Conservation (phyloP, 2,329 filamentous ascomycete species). For the Graphilbum sp. region DNA sequence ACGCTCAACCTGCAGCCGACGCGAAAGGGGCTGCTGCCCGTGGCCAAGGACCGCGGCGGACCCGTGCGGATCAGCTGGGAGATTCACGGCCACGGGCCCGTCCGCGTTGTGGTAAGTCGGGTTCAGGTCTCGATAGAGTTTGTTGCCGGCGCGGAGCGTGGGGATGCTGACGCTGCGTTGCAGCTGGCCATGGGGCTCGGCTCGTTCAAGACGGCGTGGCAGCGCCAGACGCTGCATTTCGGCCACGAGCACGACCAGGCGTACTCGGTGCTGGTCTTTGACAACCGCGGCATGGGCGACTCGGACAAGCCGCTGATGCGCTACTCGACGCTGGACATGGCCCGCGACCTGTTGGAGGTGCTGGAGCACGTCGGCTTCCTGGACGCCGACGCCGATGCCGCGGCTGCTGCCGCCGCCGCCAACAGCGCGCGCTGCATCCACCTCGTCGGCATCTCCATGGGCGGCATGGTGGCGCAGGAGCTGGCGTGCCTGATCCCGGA, state of each 20-base stretch:
- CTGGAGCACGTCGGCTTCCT: slow-evolving; percentile 45
- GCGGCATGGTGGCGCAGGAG: slow-evolving; percentile 87
- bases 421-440: slow-evolving; percentile 29
- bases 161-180: slow-evolving; percentile 1
- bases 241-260: slow-evolving; percentile 50
- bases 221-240: slow-evolving; percentile 70
- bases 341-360: slow-evolving; percentile 57
- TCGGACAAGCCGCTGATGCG: slow-evolving; percentile 62
- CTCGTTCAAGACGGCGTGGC: slow-evolving; percentile 52
- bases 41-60: slow-evolving; percentile 55
- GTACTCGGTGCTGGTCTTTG: slow-evolving; percentile 61
- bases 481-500: slow-evolving; percentile 38
- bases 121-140: slow-evolving; percentile 1
- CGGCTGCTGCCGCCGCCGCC: not conserved
- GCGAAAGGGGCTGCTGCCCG: slow-evolving; percentile 40
- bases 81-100: slow-evolving; percentile 58
- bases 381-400: not conserved
- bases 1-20: slow-evolving; percentile 56
- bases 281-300: slow-evolving; percentile 73
- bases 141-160: too few relatives aligned
- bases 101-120: slow-evolving; percentile 53
- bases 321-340: slow-evolving; percentile 78
- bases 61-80: slow-evolving; percentile 66
- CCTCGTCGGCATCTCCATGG: slow-evolving; percentile 66
- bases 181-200: slow-evolving; percentile 74